Evolutionary conservation across 345 rosid genomes (phyloP), one percentile per base, ranked within the genome.

Genomic region (Eucalyptus cladocalyx): DNA sequence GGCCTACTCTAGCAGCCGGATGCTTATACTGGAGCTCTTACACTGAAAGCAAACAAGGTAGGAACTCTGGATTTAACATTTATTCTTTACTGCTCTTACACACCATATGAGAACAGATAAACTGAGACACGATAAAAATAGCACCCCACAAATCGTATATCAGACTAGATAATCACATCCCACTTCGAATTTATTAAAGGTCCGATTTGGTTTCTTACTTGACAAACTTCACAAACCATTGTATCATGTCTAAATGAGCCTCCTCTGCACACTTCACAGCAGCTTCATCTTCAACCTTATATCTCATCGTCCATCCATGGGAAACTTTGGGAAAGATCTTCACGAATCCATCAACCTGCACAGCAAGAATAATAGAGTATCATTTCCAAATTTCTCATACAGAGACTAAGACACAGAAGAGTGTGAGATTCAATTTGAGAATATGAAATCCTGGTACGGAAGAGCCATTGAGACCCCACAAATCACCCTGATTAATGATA

Each of bases 231-330:
- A 89, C 87, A 88, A 96, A 93, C 98, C 97, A 97, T 16, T 92
- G 91, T 80, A 95, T 83, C 95, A 93, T 89, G 92, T 94, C 87
- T 50, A 89, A 90, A 93, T 96, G 99, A 54, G 99, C 98, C 92
- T 96, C 96, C 50, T 92, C 90, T 11, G 98, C 99, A n/a, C 87
- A 45, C 90, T 92, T 91, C 50, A 94, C 94, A 3, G 94, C 97
- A 34, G 86, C 87, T 86, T 91, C 93, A 89, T 97, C 95, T 86
- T 92, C 91, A 8, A 17, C 89, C 8, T 91, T 83, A 91, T 94
- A 97, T 90, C 99, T 92, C 40, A 96, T 89, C 4, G 95, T 93
- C 98, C 98, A 97, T 32, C 98, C 98, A 19, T 96, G 98, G 7
- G 89, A 87, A 50, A 94, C 96, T 87, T 93, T 91, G 5, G 99